Conservation (phyloP, 768 basidiomycete genomes). For the Boletus reticuloceps region DNA sequence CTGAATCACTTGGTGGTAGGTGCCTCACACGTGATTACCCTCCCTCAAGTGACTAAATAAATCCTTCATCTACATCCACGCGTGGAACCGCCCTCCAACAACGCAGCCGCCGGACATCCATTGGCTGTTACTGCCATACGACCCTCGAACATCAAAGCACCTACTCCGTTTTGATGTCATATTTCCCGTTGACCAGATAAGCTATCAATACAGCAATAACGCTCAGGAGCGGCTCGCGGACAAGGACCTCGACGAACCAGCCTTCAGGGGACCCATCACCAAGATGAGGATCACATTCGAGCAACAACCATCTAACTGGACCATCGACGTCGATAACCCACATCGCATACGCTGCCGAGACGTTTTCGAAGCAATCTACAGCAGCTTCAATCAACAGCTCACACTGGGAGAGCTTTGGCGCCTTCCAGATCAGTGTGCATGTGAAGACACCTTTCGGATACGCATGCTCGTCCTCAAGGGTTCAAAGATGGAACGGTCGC, state of each 20-base stretch:
- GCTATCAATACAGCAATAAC: constrained; percentile 16
- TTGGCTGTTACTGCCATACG: constrained; percentile 44
- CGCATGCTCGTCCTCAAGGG: constrained; percentile 36
- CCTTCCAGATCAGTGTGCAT: constrained; percentile 22
- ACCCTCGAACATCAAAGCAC: constrained; percentile 28
- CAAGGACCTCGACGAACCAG: constrained; percentile 39
- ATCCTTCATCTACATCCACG: too few relatives aligned
- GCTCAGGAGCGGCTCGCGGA: constrained; percentile 26
- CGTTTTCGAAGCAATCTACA: constrained; percentile 53
- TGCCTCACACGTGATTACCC: neutral
- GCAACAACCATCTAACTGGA: constrained; percentile 32
- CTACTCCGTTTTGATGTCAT: constrained; percentile 46
- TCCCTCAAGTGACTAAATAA: too few relatives aligned
- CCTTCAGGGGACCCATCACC: constrained; percentile 36
- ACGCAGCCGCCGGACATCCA: constrained; percentile 35
- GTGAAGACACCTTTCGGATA: constrained; percentile 39
- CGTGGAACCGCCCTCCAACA: too few relatives aligned
- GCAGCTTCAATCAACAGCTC: constrained; percentile 41
- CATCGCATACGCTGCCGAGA: constrained; percentile 49
- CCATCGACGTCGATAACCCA: constrained; percentile 37
- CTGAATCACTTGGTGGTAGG: neutral
- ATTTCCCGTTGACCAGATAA: constrained; percentile 36
- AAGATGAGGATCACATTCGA: constrained; percentile 47
- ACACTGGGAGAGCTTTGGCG: constrained; percentile 41
- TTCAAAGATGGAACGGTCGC: constrained; percentile 34